Percentiles rank a stretch among this genome's conserved stretches.
Evolutionary conservation across 768 basidiomycete genomes (phyloP).

Genomic region (Lanmaoa pseudosensibilis): DNA sequence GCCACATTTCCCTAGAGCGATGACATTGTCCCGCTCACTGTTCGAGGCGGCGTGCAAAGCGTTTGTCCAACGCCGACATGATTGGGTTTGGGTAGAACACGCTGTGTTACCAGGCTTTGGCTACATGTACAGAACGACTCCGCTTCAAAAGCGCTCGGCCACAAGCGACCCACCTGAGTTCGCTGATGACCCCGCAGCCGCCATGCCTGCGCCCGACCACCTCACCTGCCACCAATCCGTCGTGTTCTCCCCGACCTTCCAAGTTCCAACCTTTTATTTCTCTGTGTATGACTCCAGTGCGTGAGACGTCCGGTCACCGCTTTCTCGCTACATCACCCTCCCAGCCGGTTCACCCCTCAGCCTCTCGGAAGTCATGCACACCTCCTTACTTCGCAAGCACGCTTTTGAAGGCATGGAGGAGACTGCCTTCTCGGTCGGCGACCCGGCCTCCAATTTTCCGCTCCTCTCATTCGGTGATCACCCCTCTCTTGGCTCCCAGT

Average conservation of each 20-base stretch:
- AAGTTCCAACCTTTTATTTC: conserved; percentile 85
- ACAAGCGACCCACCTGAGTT: conserved; percentile 18
- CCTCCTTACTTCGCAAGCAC: conserved; percentile 57
- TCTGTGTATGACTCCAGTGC: conserved; percentile 63
- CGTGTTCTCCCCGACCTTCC: conserved; percentile 76
- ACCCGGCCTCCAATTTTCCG: conserved; percentile 59
- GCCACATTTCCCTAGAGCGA: conserved; percentile 27
- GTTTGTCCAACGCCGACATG: conserved; percentile 42
- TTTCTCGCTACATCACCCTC: conserved; percentile 14
- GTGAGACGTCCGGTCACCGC: conserved; percentile 35
- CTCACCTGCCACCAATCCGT: conserved; percentile 63
- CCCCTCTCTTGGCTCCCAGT: conserved; percentile 68
- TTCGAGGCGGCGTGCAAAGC: conserved; percentile 62
- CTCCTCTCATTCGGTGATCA: conserved; percentile 87
- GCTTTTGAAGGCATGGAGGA: conserved; percentile 43
- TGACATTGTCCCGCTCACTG: conserved; percentile 48
- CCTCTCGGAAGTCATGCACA: conserved; percentile 54
- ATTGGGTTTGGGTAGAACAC: conserved; percentile 67
- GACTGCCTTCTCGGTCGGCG: conserved; percentile 56
- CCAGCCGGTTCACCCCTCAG: conserved; percentile 66
- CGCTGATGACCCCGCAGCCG: conserved; percentile 42
- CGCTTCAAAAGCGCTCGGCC: conserved; percentile 17
- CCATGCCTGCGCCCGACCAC: conserved; percentile 27
- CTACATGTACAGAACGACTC: conserved; percentile 45
- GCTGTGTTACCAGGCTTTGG: conserved; percentile 47